Conservation (phyloP, 139 green algal species). For the Eudorina sp. region DNA sequence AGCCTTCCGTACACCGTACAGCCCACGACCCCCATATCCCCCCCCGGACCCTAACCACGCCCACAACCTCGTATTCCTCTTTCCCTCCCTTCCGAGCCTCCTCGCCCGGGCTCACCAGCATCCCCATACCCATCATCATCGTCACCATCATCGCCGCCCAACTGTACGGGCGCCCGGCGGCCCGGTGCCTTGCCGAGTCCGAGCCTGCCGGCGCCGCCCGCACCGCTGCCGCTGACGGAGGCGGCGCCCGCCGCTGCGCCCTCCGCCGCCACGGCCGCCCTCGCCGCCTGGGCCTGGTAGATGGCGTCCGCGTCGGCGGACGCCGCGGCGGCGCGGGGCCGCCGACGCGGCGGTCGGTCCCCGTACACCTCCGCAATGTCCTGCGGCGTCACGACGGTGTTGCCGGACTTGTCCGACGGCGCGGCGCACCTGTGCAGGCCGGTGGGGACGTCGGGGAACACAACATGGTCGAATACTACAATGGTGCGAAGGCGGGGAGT, state of each 20-base stretch:
- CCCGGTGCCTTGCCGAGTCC: too few relatives aligned
- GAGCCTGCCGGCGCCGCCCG: too few relatives aligned
- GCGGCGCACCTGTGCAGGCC: not conserved
- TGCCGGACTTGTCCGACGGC: not conserved
- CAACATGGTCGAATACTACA: not conserved
- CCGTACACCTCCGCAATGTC: conserved; percentile 37
- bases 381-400: not conserved
- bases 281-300: conserved; percentile 23
- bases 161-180: not conserved
- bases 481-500: too few relatives aligned
- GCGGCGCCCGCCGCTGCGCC: not conserved
- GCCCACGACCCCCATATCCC: not conserved
- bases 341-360: not conserved
- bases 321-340: not conserved
- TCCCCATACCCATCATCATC: not conserved
- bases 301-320: conserved; percentile 31
- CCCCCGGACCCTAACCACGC: not conserved
- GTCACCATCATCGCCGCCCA: not conserved
- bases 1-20: not conserved
- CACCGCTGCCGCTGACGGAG: not conserved
- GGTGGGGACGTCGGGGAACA: not conserved
- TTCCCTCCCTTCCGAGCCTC: not conserved
- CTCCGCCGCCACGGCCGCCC: not conserved
- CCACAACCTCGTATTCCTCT: too few relatives aligned
- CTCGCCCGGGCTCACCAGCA: not conserved